Conservation (phyloP, 495 filamentous ascomycete species). For the Hypoxylon crocopeplum region DNA sequence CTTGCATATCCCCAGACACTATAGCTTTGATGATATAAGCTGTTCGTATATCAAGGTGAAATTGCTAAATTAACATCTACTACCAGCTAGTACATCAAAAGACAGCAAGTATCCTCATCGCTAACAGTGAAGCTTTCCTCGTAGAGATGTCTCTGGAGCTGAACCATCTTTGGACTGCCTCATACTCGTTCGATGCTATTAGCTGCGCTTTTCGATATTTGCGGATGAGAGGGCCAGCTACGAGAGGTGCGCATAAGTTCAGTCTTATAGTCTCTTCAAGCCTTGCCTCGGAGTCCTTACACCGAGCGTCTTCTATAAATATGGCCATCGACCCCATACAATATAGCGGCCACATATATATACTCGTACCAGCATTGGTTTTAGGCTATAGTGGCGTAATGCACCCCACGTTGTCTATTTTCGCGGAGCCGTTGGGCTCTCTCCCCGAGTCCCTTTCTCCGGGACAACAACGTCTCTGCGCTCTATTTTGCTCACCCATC, state of each 20-base stretch:
- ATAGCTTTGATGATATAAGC: slow-evolving; percentile 1
- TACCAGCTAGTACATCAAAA: background rate
- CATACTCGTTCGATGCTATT: background rate
- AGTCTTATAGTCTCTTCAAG: slow-evolving; percentile 13
- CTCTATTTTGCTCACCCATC: background rate
- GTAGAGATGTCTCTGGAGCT: too few species aligned
- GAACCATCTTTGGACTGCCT: background rate
- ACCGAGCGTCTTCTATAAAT: slow-evolving; percentile 32
- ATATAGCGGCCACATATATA: slow-evolving; percentile 29
- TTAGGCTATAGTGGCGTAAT: slow-evolving; percentile 32
- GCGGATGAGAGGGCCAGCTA: background rate
- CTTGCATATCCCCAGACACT: background rate
- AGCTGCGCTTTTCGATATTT: background rate
- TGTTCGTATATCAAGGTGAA: background rate
- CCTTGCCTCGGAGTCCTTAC: slow-evolving; percentile 12
- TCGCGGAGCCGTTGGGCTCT: slow-evolving; percentile 23
- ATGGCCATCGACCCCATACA: slow-evolving; percentile 12
- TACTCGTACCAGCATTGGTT: slow-evolving; percentile 11
- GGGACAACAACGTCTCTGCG: background rate
- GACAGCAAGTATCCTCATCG: too few species aligned
- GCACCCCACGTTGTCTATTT: slow-evolving; percentile 24
- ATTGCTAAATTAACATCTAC: background rate
- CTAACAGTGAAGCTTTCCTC: too few species aligned
- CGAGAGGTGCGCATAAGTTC: slow-evolving; percentile 14
- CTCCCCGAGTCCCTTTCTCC: background rate